Evolutionary conservation across 2,329 filamentous ascomycete species (phyloP), one percentile per base, ranked within the genome.

Genomic region (Corinectria fuckeliana): DNA sequence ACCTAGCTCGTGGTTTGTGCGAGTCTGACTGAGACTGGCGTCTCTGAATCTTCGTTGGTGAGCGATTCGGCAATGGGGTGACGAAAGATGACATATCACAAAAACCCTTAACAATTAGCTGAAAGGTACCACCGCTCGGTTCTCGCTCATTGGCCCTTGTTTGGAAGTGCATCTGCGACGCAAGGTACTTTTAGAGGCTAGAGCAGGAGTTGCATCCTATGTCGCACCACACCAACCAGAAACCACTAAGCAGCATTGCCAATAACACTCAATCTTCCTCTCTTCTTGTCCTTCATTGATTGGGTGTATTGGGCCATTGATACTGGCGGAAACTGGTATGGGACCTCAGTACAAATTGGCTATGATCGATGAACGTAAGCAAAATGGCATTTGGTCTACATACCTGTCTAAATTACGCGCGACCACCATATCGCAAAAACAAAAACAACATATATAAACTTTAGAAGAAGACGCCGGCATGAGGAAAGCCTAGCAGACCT

Each of bases 21-120:
- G 32, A 48, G 18, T 38, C 32, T 50, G 18, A 18, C 21, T 45
- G 42, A 28, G 42, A 45, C 25, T 30, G 10, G 41, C 9, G 42
- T 26, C 28, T 16, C n/a, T 11, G 18, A 18, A 3, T 41, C 32
- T 6, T 44, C 18, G 45, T 20, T 28, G 25, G 45, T 50, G 39
- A 36, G 32, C 45, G 21, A 49, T 3, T 59, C 25, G 10, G 32
- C 32, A 26, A 54, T 36, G 50, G 16, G 36, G 21, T 21, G 50
- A 45, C 23, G 50, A n/a, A 18, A 23, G n/a, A 26, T 54, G 56
- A 59, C 45, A 39, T 45, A 38, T 50, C 56, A 50, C 26, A 59
- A 59, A 59, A 50, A 45, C 25, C 32, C 28, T 20, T 53, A 21
- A 30, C 21, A 36, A 23, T 28, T 34, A 32, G 38, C 45, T 50